phyloP scores from a whole-genome alignment of 2,329 filamentous ascomycete species.

The Colletotrichum caudatum region DNA sequence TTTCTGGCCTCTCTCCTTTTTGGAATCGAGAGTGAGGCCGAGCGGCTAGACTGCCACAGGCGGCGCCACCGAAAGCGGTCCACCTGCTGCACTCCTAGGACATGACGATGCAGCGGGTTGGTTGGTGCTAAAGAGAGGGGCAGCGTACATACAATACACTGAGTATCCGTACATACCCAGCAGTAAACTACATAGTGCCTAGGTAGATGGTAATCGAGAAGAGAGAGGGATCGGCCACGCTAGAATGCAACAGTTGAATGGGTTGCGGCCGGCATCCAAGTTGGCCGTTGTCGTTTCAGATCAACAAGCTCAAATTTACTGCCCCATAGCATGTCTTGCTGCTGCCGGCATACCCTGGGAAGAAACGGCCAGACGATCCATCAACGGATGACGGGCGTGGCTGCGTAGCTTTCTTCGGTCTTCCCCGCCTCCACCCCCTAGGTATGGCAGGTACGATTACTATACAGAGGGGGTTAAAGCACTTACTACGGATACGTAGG shows the following conservation, averaged over 20 bases:
- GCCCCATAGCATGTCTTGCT: background rate
- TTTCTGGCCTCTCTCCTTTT: background rate
- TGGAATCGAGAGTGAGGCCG: background rate
- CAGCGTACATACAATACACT: too few relatives aligned
- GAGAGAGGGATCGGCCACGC: background rate
- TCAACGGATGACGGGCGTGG: conserved; percentile 5
- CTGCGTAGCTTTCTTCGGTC: conserved; percentile 6
- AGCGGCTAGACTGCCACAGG: background rate
- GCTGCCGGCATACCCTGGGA: conserved; percentile 35
- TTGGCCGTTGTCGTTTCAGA: conserved; percentile 22
- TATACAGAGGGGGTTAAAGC: conserved; percentile 30
- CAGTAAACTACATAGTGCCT: too few relatives aligned
- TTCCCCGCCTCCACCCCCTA: background rate
- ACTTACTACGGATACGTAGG: too few relatives aligned
- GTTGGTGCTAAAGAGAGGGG: too few relatives aligned
- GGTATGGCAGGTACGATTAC: too few relatives aligned
- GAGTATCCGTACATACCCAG: too few relatives aligned
- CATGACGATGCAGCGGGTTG: conserved; percentile 27
- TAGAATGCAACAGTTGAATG: background rate
- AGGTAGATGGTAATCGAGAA: background rate
- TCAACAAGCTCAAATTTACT: conserved; percentile 8
- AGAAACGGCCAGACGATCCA: conserved; percentile 1
- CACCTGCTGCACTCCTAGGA: conserved; percentile 7
- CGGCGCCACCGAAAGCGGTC: background rate
- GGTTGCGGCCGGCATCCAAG: conserved; percentile 3